phyloP scores from a whole-genome alignment of 371 early-diverging fungal species.

The Cladochytrium tenue region DNA sequence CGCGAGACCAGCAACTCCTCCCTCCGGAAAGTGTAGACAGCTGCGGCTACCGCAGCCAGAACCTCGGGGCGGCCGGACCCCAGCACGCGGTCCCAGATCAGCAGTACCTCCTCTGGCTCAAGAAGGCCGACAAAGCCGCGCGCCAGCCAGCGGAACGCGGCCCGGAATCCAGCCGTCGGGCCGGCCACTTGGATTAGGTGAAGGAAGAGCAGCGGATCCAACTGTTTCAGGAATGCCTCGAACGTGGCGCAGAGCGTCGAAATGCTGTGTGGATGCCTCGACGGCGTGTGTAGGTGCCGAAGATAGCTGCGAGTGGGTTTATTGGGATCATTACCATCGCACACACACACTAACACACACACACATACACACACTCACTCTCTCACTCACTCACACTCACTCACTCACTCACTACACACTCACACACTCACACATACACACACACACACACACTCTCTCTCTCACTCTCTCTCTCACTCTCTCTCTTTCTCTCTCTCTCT shows the following conservation, averaged over 20 bases:
- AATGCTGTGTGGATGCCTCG: conserved; percentile 17
- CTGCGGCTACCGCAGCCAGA: conserved; percentile 37
- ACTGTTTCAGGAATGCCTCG: conserved; percentile 42
- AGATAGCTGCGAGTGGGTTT: too few relatives aligned
- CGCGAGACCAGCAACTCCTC: conserved; percentile 31
- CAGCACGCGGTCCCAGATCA: conserved; percentile 51
- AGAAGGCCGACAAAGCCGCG: conserved; percentile 46
- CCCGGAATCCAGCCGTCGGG: conserved; percentile 6
- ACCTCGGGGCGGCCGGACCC: conserved; percentile 37
- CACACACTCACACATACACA: too few relatives aligned
- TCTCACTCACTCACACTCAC: too few relatives aligned
- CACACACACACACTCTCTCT: too few relatives aligned
- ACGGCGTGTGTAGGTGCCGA: conserved; percentile 39
- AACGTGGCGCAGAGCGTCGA: conserved; percentile 30
- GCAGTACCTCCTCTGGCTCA: conserved; percentile 45
- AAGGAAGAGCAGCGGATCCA: conserved; percentile 35
- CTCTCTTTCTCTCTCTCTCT: too few relatives aligned
- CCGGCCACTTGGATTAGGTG: conserved; percentile 19
- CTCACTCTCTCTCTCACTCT: too few relatives aligned
- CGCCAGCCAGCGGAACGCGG: conserved; percentile 48
- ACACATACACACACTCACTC: too few relatives aligned
- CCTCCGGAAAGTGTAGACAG: conserved; percentile 32
- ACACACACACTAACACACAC: too few relatives aligned
- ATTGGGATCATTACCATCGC: too few relatives aligned
- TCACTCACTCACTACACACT: too few relatives aligned